These are phyloP conservation scores for Pichia pseudocactophila DNA, from an alignment of 805 yeast species.

Conservation along the genomic window DNA sequence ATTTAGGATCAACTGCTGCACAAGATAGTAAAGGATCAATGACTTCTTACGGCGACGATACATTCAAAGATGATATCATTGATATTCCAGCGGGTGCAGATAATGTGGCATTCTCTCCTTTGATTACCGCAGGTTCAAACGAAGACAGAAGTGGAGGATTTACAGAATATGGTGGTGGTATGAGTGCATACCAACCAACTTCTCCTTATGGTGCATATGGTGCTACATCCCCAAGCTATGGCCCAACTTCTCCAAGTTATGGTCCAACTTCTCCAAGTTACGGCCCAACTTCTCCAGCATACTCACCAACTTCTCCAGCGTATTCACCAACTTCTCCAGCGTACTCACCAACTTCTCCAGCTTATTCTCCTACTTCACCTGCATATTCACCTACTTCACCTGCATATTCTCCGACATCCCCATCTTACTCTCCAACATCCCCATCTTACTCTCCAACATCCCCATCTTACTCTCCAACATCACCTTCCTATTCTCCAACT, in stretches of 20 bases:
- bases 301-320: conserved; percentile 66
- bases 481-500: conserved; percentile 68
- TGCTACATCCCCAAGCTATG: conserved; percentile 38
- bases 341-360: conserved; percentile 69
- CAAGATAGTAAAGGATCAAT: conserved; percentile 67
- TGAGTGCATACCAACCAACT: conserved; percentile 36
- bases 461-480: conserved; percentile 56
- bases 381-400: conserved; percentile 66
- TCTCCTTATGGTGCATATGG: conserved; percentile 45
- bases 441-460: conserved; percentile 53
- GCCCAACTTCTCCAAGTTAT: conserved; percentile 40
- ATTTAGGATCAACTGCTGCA: conserved; percentile 32
- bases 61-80: conserved; percentile 53
- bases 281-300: conserved; percentile 44
- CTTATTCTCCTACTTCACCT: conserved; percentile 64
- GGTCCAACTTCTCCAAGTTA: conserved; percentile 53
- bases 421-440: conserved; percentile 69
- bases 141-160: conserved; percentile 76
- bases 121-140: conserved; percentile 74
- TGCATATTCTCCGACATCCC: conserved; percentile 69
- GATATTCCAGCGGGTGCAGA: conserved; percentile 37
- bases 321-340: conserved; percentile 55
- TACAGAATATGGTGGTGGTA: conserved; percentile 73
- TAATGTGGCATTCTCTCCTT: conserved; percentile 83
- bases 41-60: conserved; percentile 78